Evolutionary conservation across 495 filamentous ascomycete species (phyloP), one percentile per base, ranked within the genome.

Genomic region (Xanthoparmelia taractica): DNA sequence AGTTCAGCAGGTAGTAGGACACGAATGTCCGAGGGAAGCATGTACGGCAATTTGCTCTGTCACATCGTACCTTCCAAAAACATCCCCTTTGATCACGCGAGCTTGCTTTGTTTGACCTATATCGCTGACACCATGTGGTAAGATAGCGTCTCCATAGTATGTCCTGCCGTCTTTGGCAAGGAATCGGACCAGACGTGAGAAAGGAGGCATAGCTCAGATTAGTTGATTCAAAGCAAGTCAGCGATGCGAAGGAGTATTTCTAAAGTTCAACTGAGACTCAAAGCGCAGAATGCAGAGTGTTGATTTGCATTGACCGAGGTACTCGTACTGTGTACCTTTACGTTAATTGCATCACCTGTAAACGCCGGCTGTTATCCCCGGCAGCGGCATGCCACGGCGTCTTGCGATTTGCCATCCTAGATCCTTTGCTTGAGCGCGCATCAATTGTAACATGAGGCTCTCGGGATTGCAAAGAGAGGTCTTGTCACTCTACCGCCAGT

Each of bases 401-500:
- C 8, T 36, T 60, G 31, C 59, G 47, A 23, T 36, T 41, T 31
- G n/a, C 59, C n/a, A n/a, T 13, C 12, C 10, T 31, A 18, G 20
- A 25, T 23, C 31, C 60, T 41, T 48, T 4, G 45, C 18, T 20
- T 45, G n/a, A 15, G 27, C 27, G 36, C 12, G 17, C 4, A 8
- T 33, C 37, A 5, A 3, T 4, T 3, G 27, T 47, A 47, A 56
- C 55, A 82, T 82, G 78, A 82, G 85, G 70, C 80, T 89, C 25
- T 95, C 93, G 12, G 95, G 95, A 41, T 79, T 97, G n/a, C 95
- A 98, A 70, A 86, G 84, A 71, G 89, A 95, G 61, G 92, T 98
- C 11, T 73, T 97, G 47, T 79, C 84, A 41, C 84, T 98, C 13
- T 98, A 97, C 69, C 85, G 92, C 55, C 82, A 84, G 68, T 97